Percentiles rank a stretch among this genome's conserved stretches.
These are phyloP conservation scores for Mucor racemosus DNA, from an alignment of 371 early-diverging fungal genomes.

Conservation along the genomic window DNA sequence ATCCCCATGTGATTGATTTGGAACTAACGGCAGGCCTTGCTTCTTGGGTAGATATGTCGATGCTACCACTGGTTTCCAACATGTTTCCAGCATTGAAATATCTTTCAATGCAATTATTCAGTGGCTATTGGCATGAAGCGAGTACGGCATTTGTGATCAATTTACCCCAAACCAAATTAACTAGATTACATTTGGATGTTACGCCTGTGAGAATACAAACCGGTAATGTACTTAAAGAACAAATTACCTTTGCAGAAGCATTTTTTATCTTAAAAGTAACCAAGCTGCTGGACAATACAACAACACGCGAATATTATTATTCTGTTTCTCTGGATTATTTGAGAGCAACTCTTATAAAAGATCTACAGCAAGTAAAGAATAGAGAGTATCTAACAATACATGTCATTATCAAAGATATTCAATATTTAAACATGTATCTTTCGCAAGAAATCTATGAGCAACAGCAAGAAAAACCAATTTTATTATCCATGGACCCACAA, in stretches of 20 bases:
- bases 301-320: not conserved
- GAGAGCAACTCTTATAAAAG: not conserved
- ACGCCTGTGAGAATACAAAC: conserved; percentile 13
- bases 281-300: not conserved
- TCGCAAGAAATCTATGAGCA: conserved; percentile 9
- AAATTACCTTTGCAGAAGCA: not conserved
- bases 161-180: not conserved
- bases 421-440: conserved; percentile 1
- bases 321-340: conserved; percentile 14
- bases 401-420: not conserved
- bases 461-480: not conserved
- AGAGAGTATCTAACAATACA: not conserved
- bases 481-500: conserved; percentile 6
- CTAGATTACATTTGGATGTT: conserved; percentile 16
- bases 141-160: not conserved
- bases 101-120: conserved; percentile 8
- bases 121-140: conserved; percentile 7
- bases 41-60: not conserved
- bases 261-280: conserved; percentile 14
- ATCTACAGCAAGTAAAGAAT: not conserved
- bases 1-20: not conserved
- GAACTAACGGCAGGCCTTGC: conserved; percentile 9
- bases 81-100: conserved; percentile 7
- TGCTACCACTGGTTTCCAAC: not conserved
- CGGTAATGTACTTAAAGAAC: not conserved